Evolutionary conservation across 1,139 yeast species (phyloP).

Genomic region (Spencermartinsiella ligniputridi): DNA sequence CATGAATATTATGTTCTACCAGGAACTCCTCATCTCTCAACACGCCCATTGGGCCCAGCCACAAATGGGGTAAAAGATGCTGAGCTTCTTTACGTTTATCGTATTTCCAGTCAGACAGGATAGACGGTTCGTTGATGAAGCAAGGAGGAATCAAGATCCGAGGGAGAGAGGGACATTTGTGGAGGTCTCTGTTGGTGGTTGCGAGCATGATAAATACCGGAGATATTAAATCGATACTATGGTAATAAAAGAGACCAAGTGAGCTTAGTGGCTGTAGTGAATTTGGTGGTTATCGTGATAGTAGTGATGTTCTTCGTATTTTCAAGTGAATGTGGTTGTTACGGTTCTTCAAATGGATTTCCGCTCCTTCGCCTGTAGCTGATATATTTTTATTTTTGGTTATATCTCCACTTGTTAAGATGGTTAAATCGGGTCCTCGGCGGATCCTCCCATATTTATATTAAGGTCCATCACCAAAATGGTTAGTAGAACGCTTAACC

Average conservation of each 20-base stretch:
- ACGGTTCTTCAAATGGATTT: too few species aligned
- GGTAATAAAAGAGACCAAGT: too few species aligned
- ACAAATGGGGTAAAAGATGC: slow-evolving; percentile 26
- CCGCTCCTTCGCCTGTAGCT: too few species aligned
- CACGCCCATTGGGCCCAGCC: slow-evolving; percentile 32
- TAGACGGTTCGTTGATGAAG: slow-evolving; percentile 23
- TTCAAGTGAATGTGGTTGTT: too few species aligned
- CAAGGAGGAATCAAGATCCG: slow-evolving; percentile 28
- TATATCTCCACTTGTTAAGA: too few species aligned
- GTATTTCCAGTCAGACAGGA: slow-evolving; percentile 29
- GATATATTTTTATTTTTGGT: too few species aligned
- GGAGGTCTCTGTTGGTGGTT: background rate
- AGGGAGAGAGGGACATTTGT: slow-evolving; percentile 14
- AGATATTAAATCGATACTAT: too few species aligned
- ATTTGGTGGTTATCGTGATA: too few species aligned
- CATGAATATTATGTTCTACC: slow-evolving; percentile 22
- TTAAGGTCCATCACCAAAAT: background rate
- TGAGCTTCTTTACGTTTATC: slow-evolving; percentile 30
- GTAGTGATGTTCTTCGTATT: too few species aligned
- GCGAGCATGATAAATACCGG: background rate
- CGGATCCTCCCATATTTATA: slow-evolving; percentile 1
- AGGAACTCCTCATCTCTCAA: slow-evolving; percentile 25
- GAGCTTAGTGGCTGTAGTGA: too few species aligned
- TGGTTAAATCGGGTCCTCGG: too few species aligned
- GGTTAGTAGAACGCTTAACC: background rate